Conservation (phyloP, 2,329 filamentous ascomycete species). For the Pseudocercospora musae region DNA sequence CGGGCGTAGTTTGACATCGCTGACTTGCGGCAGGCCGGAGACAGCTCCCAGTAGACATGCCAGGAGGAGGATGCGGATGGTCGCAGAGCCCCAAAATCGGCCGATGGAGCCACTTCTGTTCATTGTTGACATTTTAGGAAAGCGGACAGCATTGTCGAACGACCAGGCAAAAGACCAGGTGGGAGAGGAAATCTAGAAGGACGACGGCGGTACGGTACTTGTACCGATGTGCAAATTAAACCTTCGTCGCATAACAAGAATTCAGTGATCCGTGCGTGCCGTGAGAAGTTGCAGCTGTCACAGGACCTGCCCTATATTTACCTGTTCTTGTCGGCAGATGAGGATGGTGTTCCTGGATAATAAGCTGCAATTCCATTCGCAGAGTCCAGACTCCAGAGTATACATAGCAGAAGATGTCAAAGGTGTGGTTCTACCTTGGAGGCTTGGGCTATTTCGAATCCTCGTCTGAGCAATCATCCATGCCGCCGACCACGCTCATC, state of each 20-base stretch:
- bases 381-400: too few relatives aligned
- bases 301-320: background rate
- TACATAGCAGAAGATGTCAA: background rate
- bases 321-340: too few relatives aligned
- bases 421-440: background rate
- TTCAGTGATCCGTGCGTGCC: background rate
- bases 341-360: too few relatives aligned
- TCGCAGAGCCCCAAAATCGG: background rate
- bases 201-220: background rate
- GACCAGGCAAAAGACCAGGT: background rate
- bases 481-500: background rate
- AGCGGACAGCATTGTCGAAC: background rate
- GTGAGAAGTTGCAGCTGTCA: background rate
- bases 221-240: background rate
- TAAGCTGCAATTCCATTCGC: too few relatives aligned
- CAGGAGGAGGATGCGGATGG: background rate
- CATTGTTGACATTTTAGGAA: background rate
- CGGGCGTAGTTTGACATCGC: constrained; percentile 1
- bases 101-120: background rate
- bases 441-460: background rate
- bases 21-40: background rate
- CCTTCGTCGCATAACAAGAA: background rate
- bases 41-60: background rate
- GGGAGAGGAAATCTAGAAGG: background rate
- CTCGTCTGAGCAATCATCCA: background rate